Base-by-base conservation (phyloP, 129 eudicot genomes). In the Lactuca sativa region DNA sequence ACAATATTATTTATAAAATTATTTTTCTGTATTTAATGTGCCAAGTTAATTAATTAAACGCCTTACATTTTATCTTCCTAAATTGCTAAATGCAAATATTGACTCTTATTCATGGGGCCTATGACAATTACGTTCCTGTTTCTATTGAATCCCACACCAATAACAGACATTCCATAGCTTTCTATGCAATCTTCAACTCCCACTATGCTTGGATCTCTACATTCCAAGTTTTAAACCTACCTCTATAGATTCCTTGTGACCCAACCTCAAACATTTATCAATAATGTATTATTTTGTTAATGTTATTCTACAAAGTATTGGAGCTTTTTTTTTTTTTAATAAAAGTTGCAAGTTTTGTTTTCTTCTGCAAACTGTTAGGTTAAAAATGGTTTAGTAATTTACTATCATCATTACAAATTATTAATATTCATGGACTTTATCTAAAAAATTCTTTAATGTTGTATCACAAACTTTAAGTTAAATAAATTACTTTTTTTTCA, bases 211-310 rank as follows among this genome's bases (percentile, higher is more conserved):
- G 56, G 58, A 53, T 53, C 58, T 53, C 58, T 5, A 6, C 58
- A 14, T 53, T 17, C 16, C 30, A 53, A 53, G 30, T 53, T 15
- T 53, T 31, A 8, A 16, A 53, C 58, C 1, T 53, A 4, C 3
- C 58, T 53, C 58, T 53, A 48, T 40, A 47, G 43, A 65, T 47
- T 30, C 70, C 70, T 9, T 65, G 54, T 13, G 70, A 25, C 13
- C 12, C 44, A 17, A 17, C 58, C 30, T 53, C 58, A 53, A 53
- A 15, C 30, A 53, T 15, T 53, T 53, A 5, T 53, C 30, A 53
- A 53, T 53, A 53, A 53, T 16, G 58, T 6, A n/a, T 53, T n/a
- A n/a, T 53, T 53, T 5, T 4, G 2, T 53, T 53, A 0, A 25
- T 53, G 8, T 5, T 53, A 53, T 53, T 53, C 15, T 53, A 53